Evolutionary conservation across 139 green algal species (phyloP), one percentile per base, ranked within the genome.

Genomic region (Chlorella sorokiniana): DNA sequence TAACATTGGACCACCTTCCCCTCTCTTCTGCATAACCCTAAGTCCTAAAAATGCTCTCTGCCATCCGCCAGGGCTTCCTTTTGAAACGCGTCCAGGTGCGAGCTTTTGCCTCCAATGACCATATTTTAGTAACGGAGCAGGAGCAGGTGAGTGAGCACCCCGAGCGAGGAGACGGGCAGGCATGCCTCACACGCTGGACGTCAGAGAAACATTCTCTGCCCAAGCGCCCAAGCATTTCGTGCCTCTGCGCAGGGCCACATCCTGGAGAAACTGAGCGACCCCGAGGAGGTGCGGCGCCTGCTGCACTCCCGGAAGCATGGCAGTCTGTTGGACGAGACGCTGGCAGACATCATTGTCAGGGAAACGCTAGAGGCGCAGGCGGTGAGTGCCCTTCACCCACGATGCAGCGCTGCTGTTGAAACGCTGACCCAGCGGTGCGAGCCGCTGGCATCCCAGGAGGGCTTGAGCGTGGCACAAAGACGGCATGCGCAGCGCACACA

Each of bases 211-310:
- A n/a, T n/a, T n/a, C n/a, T n/a, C n/a, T n/a, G n/a, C n/a, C n/a
- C n/a, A n/a, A n/a, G n/a, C 61, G 40, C 18, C 33, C 35, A 1
- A 10, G 31, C 42, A 11, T 42, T 35, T 70, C 35, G 6, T 1
- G 20, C 35, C 33, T 45, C 31, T 10, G 4, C 48, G 71, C 71
- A 78, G 71, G 51, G 71, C 8, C 71, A 78, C 23, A 65, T 78
- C 33, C 22, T 78, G 22, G 71, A 78, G 71, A 62, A 35, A 0
- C 25, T 77, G 44, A 29, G 41, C 6, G 69, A 77, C 18, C 70
- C 48, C 4, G 69, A 59, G 70, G 45, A 78, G 48, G 71, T 65
- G 33, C n/a, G 35, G 22, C 71, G 71, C 71, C 23, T 78, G 48
- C 71, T 78, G 48, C 56, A n/a, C 22, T 16, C 56, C 56, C 56